A percentile compares a stretch with the other conserved stretches of the same genome.
Conservation (phyloP, 441 rosid species). For the Gossypium schwendimanii region DNA sequence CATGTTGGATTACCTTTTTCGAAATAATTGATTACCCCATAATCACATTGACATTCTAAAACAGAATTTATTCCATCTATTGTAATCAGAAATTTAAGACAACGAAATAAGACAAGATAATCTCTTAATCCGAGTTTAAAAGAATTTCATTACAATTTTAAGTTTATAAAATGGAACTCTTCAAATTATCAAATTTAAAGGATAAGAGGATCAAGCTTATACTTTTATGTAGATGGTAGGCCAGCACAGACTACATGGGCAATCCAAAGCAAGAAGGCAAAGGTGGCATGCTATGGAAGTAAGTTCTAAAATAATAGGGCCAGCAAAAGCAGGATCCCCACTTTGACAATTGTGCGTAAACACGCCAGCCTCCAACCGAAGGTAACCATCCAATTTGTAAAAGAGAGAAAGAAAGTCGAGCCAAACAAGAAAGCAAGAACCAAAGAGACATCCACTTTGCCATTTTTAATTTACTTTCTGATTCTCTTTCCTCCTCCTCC, state of each 20-base stretch:
- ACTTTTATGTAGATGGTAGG: background rate
- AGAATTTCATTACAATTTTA: too few species aligned
- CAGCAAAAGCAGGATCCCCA: slow-evolving; percentile 5
- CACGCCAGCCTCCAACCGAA: slow-evolving; percentile 21
- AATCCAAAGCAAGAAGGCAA: background rate
- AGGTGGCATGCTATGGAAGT: background rate
- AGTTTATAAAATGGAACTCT: too few species aligned
- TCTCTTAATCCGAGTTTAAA: too few species aligned
- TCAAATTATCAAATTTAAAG: background rate
- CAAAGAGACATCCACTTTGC: slow-evolving; percentile 27
- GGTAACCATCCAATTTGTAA: background rate
- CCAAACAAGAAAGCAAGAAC: background rate
- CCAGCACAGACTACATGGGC: background rate
- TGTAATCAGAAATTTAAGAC: too few species aligned
- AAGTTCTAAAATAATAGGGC: background rate
- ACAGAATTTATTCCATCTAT: too few species aligned
- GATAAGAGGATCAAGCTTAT: background rate
- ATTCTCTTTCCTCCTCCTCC: background rate
- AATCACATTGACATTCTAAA: background rate
- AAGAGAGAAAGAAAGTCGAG: slow-evolving; percentile 11
- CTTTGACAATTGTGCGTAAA: slow-evolving; percentile 10
- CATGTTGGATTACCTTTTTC: background rate
- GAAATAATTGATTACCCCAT: background rate
- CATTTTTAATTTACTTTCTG: slow-evolving; percentile 1
- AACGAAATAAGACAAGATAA: too few species aligned